Conservation (phyloP, 2,329 filamentous ascomycete species). For the Ceratocystis papillata region DNA sequence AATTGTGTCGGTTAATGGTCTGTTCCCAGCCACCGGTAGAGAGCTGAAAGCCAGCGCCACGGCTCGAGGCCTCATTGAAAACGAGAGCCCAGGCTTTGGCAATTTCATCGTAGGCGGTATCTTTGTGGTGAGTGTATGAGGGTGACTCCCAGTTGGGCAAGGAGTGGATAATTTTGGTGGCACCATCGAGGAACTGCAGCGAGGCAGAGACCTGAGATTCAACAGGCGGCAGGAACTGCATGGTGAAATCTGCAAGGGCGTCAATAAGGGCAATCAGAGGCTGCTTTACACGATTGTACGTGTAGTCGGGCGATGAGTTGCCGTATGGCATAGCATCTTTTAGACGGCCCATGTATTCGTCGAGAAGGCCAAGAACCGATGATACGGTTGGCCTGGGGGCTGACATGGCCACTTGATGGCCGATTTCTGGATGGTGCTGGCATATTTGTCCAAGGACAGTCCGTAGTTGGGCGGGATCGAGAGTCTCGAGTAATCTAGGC, state of each 20-base stretch:
- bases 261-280: constrained; percentile 71
- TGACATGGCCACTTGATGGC: constrained; percentile 68
- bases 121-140: constrained; percentile 82
- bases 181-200: constrained; percentile 76
- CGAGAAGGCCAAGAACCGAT: constrained; percentile 68
- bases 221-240: constrained; percentile 85
- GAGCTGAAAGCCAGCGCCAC: constrained; percentile 78
- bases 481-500: constrained; percentile 78
- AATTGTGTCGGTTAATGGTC: constrained; percentile 74
- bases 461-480: constrained; percentile 74
- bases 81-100: constrained; percentile 86
- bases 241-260: constrained; percentile 85
- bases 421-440: constrained; percentile 76
- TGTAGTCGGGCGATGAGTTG: constrained; percentile 77
- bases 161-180: constrained; percentile 78
- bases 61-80: constrained; percentile 80
- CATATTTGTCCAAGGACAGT: constrained; percentile 83
- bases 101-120: constrained; percentile 93
- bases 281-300: constrained; percentile 84
- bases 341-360: constrained; percentile 68
- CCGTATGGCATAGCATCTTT: constrained; percentile 76
- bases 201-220: constrained; percentile 76
- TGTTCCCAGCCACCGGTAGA: constrained; percentile 91
- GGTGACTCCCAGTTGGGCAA: constrained; percentile 85
- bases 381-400: constrained; percentile 79